Evolutionary conservation across 2,329 filamentous ascomycete species (phyloP).

Genomic region (Thermochaetoides dissita): DNA sequence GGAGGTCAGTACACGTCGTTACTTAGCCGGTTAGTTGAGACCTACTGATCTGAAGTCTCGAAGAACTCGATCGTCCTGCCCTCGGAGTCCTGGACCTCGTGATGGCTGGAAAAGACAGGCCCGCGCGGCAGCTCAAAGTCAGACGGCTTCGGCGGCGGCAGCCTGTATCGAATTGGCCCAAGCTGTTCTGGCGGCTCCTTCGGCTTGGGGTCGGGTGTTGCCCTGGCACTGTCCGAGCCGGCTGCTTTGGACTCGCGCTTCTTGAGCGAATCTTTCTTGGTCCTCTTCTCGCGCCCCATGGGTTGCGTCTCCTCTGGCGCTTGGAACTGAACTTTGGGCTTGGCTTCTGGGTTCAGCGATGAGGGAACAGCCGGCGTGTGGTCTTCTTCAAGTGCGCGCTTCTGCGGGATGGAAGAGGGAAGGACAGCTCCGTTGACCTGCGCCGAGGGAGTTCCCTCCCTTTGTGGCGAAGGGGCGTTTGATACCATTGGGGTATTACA

Average conservation of each 20-base stretch:
- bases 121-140: slow-evolving; percentile 48
- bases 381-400: slow-evolving; percentile 53
- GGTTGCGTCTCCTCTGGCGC: slow-evolving; percentile 21
- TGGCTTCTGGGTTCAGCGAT: slow-evolving; percentile 56
- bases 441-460: slow-evolving; percentile 14
- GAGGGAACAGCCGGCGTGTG: slow-evolving; percentile 59
- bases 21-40: slow-evolving; percentile 3
- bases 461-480: slow-evolving; percentile 12
- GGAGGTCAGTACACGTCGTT: not conserved
- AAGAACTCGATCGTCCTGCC: slow-evolving; percentile 42
- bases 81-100: slow-evolving; percentile 35
- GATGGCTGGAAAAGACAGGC: slow-evolving; percentile 42
- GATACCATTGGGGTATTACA: slow-evolving; percentile 13
- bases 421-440: not conserved
- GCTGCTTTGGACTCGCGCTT: slow-evolving; percentile 50
- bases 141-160: slow-evolving; percentile 46
- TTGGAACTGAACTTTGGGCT: slow-evolving; percentile 18
- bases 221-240: slow-evolving; percentile 34
- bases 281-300: slow-evolving; percentile 35
- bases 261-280: slow-evolving; percentile 54
- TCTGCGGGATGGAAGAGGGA: slow-evolving; percentile 44
- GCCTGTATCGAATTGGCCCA: slow-evolving; percentile 46
- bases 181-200: slow-evolving; percentile 30
- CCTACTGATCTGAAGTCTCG: slow-evolving; percentile 52
- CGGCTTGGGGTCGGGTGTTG: slow-evolving; percentile 42